Evolutionary conservation across 352 stramenopile genomes (phyloP), one percentile per base, ranked within the genome.

Genomic region (Lagenidium giganteum): DNA sequence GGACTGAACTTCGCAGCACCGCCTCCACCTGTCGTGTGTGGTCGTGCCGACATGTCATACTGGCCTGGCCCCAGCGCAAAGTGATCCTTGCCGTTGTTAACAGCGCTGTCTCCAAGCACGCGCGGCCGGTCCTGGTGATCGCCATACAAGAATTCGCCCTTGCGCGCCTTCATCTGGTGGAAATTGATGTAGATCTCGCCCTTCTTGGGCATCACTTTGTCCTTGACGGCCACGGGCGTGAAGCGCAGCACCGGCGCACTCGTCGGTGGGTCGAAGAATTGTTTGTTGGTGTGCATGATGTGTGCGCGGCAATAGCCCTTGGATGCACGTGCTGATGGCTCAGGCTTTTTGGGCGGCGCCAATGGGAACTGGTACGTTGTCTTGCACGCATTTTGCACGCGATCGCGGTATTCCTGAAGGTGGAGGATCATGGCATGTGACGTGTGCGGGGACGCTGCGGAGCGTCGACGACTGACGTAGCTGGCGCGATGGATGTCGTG

Each of bases 391-490:
- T 32, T 57, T 9, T 51, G 56, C 11, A 83, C 67, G 8, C 72
- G 70, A 36, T 61, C 39, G 18, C 61, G 61, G 43, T 85, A 83
- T 40, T 81, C 67, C 29, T 79, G 67, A 26, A 80, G 44, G 38
- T 85, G 72, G 16, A 85, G 25, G 26, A 82, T 58, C 67, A 76
- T 82, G n/a, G 72, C 69, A 32, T 80, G 66, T 0, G 69, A 81
- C 14, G 68, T 68, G 42, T 78, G 71, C 1, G 47, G 48, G 12
- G 53, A 64, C 21, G 24, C 36, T 20, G 18, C 5, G 27, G 7
- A 25, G 28, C 46, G 25, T 7, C 11, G 20, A 22, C 35, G 11
- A 3, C 21, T 13, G 13, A 20, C 12, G 16, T 16, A 21, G 34
- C 17, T 28, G 7, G 14, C n/a, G n/a, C n/a, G n/a, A n/a, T n/a